Evolutionary conservation across 257 asterid genomes (phyloP).

Genomic region (Buddleja alternifolia): DNA sequence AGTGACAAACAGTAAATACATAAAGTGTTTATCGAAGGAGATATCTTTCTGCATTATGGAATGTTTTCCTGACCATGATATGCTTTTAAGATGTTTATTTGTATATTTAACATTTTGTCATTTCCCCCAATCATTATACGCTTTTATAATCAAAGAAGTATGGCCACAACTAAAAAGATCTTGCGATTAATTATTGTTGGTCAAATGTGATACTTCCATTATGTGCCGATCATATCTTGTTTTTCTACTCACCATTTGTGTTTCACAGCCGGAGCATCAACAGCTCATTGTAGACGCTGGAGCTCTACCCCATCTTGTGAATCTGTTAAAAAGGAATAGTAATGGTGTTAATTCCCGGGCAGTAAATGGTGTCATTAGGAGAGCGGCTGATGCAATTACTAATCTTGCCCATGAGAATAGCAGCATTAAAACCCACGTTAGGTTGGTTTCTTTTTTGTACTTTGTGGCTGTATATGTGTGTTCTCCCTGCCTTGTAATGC

Average conservation of each 20-base stretch:
- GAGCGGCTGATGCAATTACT: conserved; percentile 84
- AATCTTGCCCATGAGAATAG: conserved; percentile 83
- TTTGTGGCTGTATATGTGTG: conserved; percentile 1
- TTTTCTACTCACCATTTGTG: conserved; percentile 11
- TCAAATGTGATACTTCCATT: neutral
- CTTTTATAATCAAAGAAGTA: neutral
- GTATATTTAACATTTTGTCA: neutral
- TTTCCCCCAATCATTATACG: neutral
- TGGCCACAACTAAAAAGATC: neutral
- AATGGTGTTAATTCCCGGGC: conserved; percentile 54
- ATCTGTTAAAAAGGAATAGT: conserved; percentile 55
- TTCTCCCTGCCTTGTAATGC: neutral
- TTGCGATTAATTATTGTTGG: neutral
- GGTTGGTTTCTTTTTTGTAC: conserved; percentile 42
- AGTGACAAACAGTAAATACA: neutral
- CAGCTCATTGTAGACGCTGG: conserved; percentile 80
- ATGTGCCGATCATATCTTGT: neutral
- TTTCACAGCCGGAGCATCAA: conserved; percentile 77
- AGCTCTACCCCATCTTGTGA: conserved; percentile 72
- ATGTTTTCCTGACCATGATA: neutral
- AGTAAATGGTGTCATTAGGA: conserved; percentile 57
- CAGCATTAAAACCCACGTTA: conserved; percentile 68
- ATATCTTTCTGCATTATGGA: neutral
- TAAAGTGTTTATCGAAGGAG: neutral
- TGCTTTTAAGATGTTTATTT: neutral